Evolutionary conservation across 495 filamentous ascomycete species (phyloP).

Genomic region (Penicillium coffeae): DNA sequence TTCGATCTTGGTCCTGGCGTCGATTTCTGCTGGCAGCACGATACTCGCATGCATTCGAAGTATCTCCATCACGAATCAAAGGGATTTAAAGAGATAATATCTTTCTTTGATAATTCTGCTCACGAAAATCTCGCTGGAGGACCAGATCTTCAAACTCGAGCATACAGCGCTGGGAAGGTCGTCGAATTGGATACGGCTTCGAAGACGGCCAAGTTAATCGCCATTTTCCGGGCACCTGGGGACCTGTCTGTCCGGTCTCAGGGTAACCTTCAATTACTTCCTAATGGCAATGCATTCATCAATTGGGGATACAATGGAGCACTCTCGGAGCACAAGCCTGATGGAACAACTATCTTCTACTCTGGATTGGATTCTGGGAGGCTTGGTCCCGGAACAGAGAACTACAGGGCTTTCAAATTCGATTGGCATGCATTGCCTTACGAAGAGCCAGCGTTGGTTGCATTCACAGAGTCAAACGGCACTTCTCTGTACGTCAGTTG

Average conservation of each 20-base stretch:
- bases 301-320: slow-evolving; percentile 48
- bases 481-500: slow-evolving; percentile 27
- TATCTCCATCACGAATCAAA: slow-evolving; percentile 38
- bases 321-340: slow-evolving; percentile 44
- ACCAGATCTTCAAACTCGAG: slow-evolving; percentile 16
- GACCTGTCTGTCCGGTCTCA: slow-evolving; percentile 44
- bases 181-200: slow-evolving; percentile 39
- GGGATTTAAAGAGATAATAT: slow-evolving; percentile 36
- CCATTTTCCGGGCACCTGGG: slow-evolving; percentile 31
- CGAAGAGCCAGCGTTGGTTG: slow-evolving; percentile 20
- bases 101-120: slow-evolving; percentile 44
- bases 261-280: slow-evolving; percentile 49
- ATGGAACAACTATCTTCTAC: slow-evolving; percentile 40
- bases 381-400: slow-evolving; percentile 11
- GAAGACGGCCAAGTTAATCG: slow-evolving; percentile 29
- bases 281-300: slow-evolving; percentile 45
- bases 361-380: slow-evolving; percentile 12
- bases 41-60: slow-evolving; percentile 34
- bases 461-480: slow-evolving; percentile 12
- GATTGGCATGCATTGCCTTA: slow-evolving; percentile 15
- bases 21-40: slow-evolving; percentile 49
- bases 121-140: slow-evolving; percentile 23
- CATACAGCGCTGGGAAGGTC: slow-evolving; percentile 44
- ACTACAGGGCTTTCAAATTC: slow-evolving; percentile 19
- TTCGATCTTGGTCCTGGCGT: slow-evolving; percentile 23